Evolutionary conservation across 371 early-diverging fungal species (phyloP).

Genomic region (Blakeslea trispora): DNA sequence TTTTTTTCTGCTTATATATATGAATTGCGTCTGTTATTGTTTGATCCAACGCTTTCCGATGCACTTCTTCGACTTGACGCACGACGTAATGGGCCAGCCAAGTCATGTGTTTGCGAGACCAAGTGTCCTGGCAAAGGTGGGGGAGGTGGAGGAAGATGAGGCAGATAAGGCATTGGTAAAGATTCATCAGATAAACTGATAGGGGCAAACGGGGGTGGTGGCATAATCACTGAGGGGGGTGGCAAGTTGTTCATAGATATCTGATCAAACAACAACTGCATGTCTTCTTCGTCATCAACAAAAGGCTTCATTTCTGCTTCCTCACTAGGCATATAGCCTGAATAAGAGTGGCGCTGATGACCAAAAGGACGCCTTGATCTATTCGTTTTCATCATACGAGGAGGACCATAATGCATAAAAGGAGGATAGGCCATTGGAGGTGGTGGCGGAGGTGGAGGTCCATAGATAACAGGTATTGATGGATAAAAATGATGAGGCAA

Average conservation of each 20-base stretch:
- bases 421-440: constrained; percentile 9
- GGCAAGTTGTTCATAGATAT: neutral
- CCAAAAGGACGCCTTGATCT: too few species aligned
- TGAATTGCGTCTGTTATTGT: neutral
- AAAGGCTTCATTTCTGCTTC: neutral
- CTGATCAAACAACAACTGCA: neutral
- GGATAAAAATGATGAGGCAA: constrained; percentile 6
- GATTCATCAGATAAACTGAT: too few species aligned
- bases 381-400: neutral
- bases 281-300: neutral
- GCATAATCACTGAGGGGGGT: too few species aligned
- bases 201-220: too few species aligned
- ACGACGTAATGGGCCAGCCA: neutral
- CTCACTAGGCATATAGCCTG: neutral
- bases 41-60: neutral
- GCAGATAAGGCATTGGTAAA: neutral
- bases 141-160: neutral
- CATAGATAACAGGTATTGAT: constrained; percentile 8
- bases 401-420: constrained; percentile 1
- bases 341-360: neutral
- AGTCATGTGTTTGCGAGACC: neutral
- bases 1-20: too few species aligned
- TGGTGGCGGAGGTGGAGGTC: constrained; percentile 8
- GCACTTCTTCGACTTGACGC: neutral
- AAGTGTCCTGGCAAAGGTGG: neutral